Evolutionary conservation across 345 rosid genomes (phyloP).

Genomic region (Cardamine resedifolia): DNA sequence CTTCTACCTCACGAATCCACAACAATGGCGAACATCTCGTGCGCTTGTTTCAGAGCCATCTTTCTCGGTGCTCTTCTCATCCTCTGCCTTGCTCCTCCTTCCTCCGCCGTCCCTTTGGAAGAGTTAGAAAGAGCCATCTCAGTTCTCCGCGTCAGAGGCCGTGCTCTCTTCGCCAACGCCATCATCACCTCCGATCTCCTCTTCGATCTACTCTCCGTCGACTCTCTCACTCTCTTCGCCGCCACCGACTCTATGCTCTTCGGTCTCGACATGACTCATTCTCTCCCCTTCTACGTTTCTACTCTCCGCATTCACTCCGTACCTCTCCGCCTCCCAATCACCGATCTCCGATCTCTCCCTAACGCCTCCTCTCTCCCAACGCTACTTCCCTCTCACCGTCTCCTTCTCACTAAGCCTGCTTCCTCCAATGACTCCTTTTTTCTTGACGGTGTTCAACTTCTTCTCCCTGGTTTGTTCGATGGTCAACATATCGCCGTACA

Average conservation of each 20-base stretch:
- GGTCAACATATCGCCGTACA: conserved; percentile 45
- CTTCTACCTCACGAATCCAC: conserved; percentile 3
- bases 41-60: conserved; percentile 21
- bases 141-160: conserved; percentile 44
- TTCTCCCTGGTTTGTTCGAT: conserved; percentile 45
- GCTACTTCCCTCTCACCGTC: conserved; percentile 39
- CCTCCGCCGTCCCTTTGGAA: conserved; percentile 34
- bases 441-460: conserved; percentile 35
- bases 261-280: conserved; percentile 50
- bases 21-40: conserved; percentile 26
- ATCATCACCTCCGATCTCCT: conserved; percentile 52
- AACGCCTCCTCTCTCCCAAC: conserved; percentile 42
- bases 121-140: conserved; percentile 45
- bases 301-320: conserved; percentile 48
- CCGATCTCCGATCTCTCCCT: conserved; percentile 39
- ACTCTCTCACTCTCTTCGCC: conserved; percentile 43
- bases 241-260: conserved; percentile 48
- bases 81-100: conserved; percentile 28
- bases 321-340: conserved; percentile 43
- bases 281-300: conserved; percentile 43
- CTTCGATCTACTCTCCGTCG: conserved; percentile 48
- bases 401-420: conserved; percentile 28
- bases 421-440: conserved; percentile 9
- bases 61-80: conserved; percentile 26
- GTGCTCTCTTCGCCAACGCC: conserved; percentile 55